Percentiles rank a stretch among this genome's conserved stretches.
Evolutionary conservation across 148 eudicot species (phyloP).

Genomic region (Chenopodium album): DNA sequence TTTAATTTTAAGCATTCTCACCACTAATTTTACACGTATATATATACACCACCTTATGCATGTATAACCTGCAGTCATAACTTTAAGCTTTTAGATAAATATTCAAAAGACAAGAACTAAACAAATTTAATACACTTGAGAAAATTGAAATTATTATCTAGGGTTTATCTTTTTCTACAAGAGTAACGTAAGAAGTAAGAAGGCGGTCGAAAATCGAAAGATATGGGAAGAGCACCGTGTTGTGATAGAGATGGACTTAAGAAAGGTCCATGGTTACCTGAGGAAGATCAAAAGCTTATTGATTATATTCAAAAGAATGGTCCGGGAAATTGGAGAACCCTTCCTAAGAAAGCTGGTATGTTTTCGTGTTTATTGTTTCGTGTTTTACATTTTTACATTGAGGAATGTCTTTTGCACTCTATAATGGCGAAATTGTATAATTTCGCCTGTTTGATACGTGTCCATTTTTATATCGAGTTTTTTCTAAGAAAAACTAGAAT

Average conservation of each 20-base stretch:
- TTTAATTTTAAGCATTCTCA: background rate
- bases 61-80: slow-evolving; percentile 19
- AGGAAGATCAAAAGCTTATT: slow-evolving; percentile 80
- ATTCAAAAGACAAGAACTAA: background rate
- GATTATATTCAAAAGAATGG: slow-evolving; percentile 79
- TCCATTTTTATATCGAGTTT: background rate
- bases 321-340: slow-evolving; percentile 87
- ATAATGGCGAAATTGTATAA: background rate
- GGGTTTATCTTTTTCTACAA: too few relatives aligned
- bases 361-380: background rate
- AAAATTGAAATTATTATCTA: too few relatives aligned
- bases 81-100: background rate
- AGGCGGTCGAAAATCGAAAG: background rate
- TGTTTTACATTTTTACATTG: too few relatives aligned
- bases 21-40: background rate
- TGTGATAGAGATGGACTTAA: slow-evolving; percentile 88
- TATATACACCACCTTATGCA: slow-evolving; percentile 19
- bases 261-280: slow-evolving; percentile 94
- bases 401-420: too few relatives aligned
- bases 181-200: too few relatives aligned
- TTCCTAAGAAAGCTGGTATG: slow-evolving; percentile 91
- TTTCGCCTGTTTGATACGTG: background rate
- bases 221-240: slow-evolving; percentile 92
- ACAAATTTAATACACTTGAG: background rate
- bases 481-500: too few relatives aligned